phyloP scores from a whole-genome alignment of 257 asterid species.

The Voacanga thouarsii region DNA sequence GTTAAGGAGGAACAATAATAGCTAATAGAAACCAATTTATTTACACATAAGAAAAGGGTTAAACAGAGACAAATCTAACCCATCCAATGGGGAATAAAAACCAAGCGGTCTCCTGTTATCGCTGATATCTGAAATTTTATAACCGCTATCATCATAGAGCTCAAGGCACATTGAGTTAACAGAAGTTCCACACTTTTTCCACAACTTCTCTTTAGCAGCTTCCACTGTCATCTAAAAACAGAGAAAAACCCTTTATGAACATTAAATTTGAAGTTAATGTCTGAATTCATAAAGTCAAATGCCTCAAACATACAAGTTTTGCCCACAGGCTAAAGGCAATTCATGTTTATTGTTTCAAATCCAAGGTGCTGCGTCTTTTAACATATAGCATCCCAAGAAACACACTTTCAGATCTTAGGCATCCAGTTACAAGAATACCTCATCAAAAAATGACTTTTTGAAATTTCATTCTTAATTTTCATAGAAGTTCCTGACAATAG shows the following conservation, averaged over 20 bases:
- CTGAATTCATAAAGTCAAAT: background rate
- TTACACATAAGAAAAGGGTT: background rate
- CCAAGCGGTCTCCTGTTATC: constrained; percentile 72
- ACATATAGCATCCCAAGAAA: background rate
- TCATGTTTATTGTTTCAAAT: background rate
- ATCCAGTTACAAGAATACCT: background rate
- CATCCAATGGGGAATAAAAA: constrained; percentile 80
- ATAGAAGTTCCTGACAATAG: background rate
- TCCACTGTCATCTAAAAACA: constrained; percentile 67
- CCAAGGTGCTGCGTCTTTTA: background rate
- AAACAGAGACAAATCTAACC: constrained; percentile 42
- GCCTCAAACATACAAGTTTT: background rate
- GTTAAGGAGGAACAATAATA: background rate
- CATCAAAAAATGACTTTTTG: background rate
- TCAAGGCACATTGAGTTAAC: constrained; percentile 79
- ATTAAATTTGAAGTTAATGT: background rate
- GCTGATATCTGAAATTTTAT: constrained; percentile 56
- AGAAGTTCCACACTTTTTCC: constrained; percentile 94
- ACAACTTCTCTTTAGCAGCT: constrained; percentile 83
- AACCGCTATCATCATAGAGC: constrained; percentile 72
- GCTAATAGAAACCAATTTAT: background rate
- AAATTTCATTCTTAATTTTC: background rate
- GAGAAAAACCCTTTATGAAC: background rate
- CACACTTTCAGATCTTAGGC: background rate
- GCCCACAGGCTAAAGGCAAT: background rate